Percentiles rank a stretch among this genome's conserved stretches.
These are phyloP conservation scores for Pascua guehoae DNA, from an alignment of 1,284 basidiomycete species.

Conservation along the genomic window DNA sequence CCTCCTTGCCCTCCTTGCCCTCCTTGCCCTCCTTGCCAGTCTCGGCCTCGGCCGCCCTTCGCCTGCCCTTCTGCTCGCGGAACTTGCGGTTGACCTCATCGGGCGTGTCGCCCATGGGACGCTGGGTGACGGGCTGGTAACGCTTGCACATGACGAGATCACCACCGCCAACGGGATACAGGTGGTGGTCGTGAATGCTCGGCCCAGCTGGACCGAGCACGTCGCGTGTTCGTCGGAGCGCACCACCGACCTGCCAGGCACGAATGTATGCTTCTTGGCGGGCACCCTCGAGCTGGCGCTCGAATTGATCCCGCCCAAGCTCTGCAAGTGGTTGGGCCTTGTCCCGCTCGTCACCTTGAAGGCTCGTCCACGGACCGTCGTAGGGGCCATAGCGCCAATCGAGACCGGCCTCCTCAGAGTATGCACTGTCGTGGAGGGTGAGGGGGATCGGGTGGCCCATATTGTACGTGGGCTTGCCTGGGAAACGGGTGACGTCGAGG, in stretches of 20 bases:
- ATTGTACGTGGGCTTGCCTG: conserved; percentile 80
- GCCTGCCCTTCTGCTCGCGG: conserved; percentile 50
- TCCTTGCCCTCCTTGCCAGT: background rate
- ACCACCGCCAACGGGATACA: conserved; percentile 61
- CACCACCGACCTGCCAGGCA: conserved; percentile 59
- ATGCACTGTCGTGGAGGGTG: conserved; percentile 88
- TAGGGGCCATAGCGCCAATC: conserved; percentile 68
- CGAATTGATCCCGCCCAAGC: conserved; percentile 32
- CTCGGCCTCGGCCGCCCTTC: conserved; percentile 6
- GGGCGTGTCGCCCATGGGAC: conserved; percentile 65
- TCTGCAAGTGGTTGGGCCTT: conserved; percentile 19
- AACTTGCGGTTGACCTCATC: conserved; percentile 74
- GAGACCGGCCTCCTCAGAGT: conserved; percentile 59
- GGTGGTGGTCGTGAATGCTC: background rate
- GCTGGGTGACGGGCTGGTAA: conserved; percentile 64
- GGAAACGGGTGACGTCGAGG: conserved; percentile 60
- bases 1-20: too few species aligned
- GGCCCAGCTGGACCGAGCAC: conserved; percentile 4
- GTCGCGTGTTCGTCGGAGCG: conserved; percentile 24
- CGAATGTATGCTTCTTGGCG: conserved; percentile 51
- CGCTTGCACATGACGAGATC: conserved; percentile 58
- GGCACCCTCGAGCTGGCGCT: conserved; percentile 32
- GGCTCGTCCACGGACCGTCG: conserved; percentile 37
- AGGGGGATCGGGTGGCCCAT: conserved; percentile 91
- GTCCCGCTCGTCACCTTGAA: conserved; percentile 16